Evolutionary conservation across 2,329 filamentous ascomycete species (phyloP).

Genomic region (Huntiella moniliformis): DNA sequence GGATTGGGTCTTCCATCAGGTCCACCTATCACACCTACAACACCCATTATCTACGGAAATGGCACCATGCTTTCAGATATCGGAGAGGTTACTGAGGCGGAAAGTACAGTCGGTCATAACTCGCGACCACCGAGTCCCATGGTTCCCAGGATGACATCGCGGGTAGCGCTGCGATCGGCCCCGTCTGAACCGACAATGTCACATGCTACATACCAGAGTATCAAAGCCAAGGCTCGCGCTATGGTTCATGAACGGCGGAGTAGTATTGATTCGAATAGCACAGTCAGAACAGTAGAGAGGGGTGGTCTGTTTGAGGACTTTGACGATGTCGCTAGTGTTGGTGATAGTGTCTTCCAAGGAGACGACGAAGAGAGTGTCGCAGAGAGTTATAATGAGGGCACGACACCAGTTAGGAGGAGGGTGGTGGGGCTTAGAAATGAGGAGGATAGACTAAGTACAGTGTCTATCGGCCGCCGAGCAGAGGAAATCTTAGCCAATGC

Average conservation of each 20-base stretch:
- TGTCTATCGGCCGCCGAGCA: conserved; percentile 60
- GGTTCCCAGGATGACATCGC: conserved; percentile 17
- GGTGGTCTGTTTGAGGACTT: conserved; percentile 37
- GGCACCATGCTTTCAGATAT: conserved; percentile 52
- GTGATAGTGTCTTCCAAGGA: conserved; percentile 46
- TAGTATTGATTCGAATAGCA: conserved; percentile 43
- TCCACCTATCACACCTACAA: conserved; percentile 32
- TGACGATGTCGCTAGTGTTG: conserved; percentile 42
- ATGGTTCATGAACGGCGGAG: conserved; percentile 29
- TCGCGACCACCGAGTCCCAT: conserved; percentile 21
- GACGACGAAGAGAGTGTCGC: conserved; percentile 50
- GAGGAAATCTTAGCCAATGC: conserved; percentile 86
- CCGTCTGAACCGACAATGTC: background rate
- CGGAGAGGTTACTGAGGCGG: conserved; percentile 35
- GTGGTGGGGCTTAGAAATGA: conserved; percentile 17
- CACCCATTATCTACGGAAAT: conserved; percentile 50
- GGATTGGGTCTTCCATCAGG: background rate
- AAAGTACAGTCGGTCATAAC: conserved; percentile 26
- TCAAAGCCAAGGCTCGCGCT: conserved; percentile 18
- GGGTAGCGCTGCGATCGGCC: conserved; percentile 11
- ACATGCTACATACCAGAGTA: conserved; percentile 25
- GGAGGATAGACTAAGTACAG: conserved; percentile 50
- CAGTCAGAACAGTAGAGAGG: conserved; percentile 33
- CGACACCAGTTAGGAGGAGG: conserved; percentile 16
- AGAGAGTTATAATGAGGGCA: conserved; percentile 33